These are phyloP conservation scores for Apostasia shenzhenica DNA, from an alignment of 106 monocot genomes.

Conservation along the genomic window DNA sequence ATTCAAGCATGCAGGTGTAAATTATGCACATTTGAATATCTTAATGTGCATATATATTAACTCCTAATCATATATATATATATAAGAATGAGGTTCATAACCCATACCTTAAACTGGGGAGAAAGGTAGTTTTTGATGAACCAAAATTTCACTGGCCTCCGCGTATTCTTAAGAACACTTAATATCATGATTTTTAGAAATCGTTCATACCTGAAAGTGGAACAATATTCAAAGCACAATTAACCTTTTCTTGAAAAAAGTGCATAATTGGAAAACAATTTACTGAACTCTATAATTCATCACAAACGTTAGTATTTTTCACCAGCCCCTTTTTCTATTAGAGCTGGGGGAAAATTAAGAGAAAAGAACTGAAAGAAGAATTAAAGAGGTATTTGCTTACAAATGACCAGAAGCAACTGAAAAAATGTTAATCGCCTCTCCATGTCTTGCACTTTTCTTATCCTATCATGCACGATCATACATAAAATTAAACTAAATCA, in stretches of 20 bases:
- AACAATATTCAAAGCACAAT: background rate
- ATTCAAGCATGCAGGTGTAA: background rate
- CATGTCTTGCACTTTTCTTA: slow-evolving; percentile 49
- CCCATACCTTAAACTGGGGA: slow-evolving; percentile 87
- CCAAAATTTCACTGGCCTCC: slow-evolving; percentile 95
- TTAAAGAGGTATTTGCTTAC: slow-evolving; percentile 38
- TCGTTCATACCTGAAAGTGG: slow-evolving; percentile 77
- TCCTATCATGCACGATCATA: background rate
- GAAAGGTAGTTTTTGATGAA: slow-evolving; percentile 99
- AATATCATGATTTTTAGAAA: slow-evolving; percentile 98
- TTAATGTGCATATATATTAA: no score
- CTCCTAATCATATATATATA: no score
- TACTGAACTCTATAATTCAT: no score
- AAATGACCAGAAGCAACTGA: slow-evolving; percentile 97
- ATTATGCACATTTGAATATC: background rate
- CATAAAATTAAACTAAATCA: no score
- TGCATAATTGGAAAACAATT: background rate
- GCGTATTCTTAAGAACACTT: slow-evolving; percentile 86
- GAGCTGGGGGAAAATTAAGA: background rate
- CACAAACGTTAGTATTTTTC: no score
- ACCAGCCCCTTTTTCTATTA: no score
- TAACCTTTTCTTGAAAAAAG: background rate
- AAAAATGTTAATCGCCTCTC: slow-evolving; percentile 92
- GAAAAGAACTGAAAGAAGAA: background rate
- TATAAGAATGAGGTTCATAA: no score